Evolutionary conservation across 106 monocot genomes (phyloP).

Genomic region (Phalaenopsis aphrodite): DNA sequence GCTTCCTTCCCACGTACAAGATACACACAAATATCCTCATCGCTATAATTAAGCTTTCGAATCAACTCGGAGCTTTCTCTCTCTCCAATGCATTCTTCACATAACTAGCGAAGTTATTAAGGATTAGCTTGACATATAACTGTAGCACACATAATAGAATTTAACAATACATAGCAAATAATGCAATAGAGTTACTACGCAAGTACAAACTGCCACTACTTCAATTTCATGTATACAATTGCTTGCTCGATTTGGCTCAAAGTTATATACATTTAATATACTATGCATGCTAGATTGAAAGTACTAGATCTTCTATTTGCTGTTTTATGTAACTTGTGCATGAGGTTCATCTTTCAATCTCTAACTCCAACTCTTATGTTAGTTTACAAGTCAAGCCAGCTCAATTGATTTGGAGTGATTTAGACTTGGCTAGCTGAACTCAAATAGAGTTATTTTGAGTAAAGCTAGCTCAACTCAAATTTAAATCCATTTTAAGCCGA

Average conservation of each 20-base stretch:
- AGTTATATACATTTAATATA: too few relatives aligned
- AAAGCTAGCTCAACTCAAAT: too few relatives aligned
- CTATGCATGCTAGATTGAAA: too few relatives aligned
- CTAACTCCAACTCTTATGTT: too few relatives aligned
- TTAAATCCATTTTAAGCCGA: too few relatives aligned
- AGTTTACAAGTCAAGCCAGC: too few relatives aligned
- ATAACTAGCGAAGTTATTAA: conserved; percentile 33
- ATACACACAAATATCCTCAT: conserved; percentile 73
- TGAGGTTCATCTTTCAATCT: too few relatives aligned
- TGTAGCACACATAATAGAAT: neutral
- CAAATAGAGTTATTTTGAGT: too few relatives aligned
- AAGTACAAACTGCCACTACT: neutral
- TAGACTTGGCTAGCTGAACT: too few relatives aligned
- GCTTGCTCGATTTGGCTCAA: neutral
- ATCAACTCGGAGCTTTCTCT: conserved; percentile 75
- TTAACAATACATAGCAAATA: neutral
- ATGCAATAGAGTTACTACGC: neutral
- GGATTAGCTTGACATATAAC: conserved; percentile 3
- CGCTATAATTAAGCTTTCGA: conserved; percentile 71
- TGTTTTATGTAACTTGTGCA: too few relatives aligned
- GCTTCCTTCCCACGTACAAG: conserved; percentile 91
- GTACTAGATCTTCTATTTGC: too few relatives aligned
- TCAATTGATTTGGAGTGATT: too few relatives aligned
- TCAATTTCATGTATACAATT: neutral
- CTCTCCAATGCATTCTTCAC: conserved; percentile 96